These are phyloP conservation scores for Astragalus membranaceus DNA, from an alignment of 306 rosid species.

Conservation along the genomic window DNA sequence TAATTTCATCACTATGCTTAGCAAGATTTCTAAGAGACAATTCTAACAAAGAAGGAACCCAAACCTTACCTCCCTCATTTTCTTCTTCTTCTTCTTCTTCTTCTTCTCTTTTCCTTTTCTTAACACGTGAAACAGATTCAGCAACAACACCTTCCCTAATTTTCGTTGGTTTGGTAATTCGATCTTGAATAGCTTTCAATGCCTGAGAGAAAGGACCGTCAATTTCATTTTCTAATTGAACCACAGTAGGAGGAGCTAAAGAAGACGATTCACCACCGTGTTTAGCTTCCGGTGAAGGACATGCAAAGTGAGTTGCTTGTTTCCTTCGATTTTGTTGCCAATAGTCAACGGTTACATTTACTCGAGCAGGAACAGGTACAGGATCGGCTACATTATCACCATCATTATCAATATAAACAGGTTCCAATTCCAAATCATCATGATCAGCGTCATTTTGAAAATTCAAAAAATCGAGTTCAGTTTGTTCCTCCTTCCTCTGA, in stretches of 20 bases:
- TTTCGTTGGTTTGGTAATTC: background rate
- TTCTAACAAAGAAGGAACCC: constrained; percentile 55
- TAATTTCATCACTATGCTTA: constrained; percentile 51
- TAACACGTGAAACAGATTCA: constrained; percentile 33
- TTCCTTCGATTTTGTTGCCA: background rate
- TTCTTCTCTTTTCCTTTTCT: constrained; percentile 15
- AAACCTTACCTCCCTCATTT: background rate
- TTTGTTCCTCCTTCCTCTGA: background rate
- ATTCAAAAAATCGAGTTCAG: background rate
- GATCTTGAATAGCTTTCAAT: constrained; percentile 36
- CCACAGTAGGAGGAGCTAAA: constrained; percentile 10
- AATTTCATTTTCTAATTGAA: constrained; percentile 14
- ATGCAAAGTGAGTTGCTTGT: constrained; percentile 24
- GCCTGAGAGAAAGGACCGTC: constrained; percentile 63
- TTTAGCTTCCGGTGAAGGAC: background rate
- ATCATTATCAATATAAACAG: too few species aligned
- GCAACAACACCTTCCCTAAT: background rate
- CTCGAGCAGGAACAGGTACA: too few species aligned
- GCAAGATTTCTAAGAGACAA: constrained; percentile 44
- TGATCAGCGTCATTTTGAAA: too few species aligned
- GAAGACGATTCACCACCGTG: background rate
- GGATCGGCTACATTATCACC: too few species aligned
- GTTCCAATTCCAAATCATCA: too few species aligned
- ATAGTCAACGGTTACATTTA: too few species aligned
- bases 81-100: background rate